phyloP scores from a whole-genome alignment of 257 asterid species.

The Penstemon barbatus region DNA sequence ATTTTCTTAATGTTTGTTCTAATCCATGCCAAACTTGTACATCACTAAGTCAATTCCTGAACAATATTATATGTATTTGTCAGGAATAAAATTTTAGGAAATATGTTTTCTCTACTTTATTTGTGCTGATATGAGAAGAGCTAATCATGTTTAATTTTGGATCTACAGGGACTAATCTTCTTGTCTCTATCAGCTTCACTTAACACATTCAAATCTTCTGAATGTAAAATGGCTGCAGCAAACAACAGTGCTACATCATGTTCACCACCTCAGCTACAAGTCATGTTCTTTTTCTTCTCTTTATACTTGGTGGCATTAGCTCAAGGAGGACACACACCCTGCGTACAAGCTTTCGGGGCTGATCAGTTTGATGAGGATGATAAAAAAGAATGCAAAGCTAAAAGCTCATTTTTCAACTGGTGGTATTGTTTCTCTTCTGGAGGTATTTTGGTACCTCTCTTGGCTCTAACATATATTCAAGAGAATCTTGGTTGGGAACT shows the following conservation, averaged over 20 bases:
- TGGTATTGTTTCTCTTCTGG: slow-evolving; percentile 36
- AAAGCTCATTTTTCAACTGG: slow-evolving; percentile 47
- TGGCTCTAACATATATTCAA: slow-evolving; percentile 48
- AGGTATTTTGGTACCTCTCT: slow-evolving; percentile 30
- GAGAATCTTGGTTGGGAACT: slow-evolving; percentile 60
- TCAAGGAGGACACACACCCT: slow-evolving; percentile 47
- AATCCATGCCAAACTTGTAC: no score
- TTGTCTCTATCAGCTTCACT: slow-evolving; percentile 37
- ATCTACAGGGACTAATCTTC: slow-evolving; percentile 26
- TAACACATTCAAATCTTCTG: slow-evolving; percentile 23
- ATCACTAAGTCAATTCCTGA: no score
- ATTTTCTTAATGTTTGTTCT: no score
- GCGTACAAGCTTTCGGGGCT: slow-evolving; percentile 39
- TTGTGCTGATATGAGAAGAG: neutral
- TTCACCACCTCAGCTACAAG: slow-evolving; percentile 22
- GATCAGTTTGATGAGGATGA: slow-evolving; percentile 40
- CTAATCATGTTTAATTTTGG: slow-evolving; percentile 10
- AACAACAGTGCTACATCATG: neutral
- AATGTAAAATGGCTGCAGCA: slow-evolving; percentile 25
- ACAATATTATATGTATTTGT: no score
- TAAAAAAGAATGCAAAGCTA: slow-evolving; percentile 33
- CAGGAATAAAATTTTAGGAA: no score
- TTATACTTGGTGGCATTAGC: slow-evolving; percentile 40
- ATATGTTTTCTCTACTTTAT: neutral
- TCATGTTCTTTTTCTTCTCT: slow-evolving; percentile 35